A percentile compares a stretch with the other conserved stretches of the same genome.
Evolutionary conservation across 495 filamentous ascomycete species (phyloP).

Genomic region (Viridothelium virens): DNA sequence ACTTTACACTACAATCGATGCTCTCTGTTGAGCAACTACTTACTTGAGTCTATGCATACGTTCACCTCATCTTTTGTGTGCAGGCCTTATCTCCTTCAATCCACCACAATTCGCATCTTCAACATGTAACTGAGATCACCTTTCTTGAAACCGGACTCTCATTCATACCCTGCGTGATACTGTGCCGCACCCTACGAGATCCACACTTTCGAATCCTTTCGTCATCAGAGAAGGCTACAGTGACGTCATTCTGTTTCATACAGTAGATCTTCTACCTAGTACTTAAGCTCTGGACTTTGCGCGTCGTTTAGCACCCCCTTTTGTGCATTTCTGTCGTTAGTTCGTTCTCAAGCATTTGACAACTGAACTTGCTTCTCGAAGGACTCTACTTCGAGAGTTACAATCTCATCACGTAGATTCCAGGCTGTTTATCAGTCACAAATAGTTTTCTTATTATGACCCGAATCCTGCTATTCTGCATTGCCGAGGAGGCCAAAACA

Average conservation of each 20-base stretch:
- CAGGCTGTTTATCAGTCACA: neutral
- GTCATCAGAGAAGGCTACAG: neutral
- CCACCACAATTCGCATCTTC: too few species aligned
- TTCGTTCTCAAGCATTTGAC: neutral
- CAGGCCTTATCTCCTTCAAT: too few species aligned
- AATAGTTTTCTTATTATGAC: conserved; percentile 1
- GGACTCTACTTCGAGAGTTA: neutral
- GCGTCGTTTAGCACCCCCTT: neutral
- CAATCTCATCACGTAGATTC: neutral
- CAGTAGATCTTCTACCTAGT: neutral
- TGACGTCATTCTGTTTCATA: neutral
- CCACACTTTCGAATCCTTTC: conserved; percentile 1
- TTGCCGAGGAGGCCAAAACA: conserved; percentile 1
- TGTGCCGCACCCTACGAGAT: neutral
- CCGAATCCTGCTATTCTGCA: neutral
- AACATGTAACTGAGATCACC: too few species aligned
- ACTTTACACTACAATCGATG: too few species aligned
- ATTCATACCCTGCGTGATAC: too few species aligned
- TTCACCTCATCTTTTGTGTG: too few species aligned
- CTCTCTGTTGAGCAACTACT: too few species aligned
- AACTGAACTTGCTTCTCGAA: neutral
- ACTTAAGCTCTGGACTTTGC: conserved; percentile 3
- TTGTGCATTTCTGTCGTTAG: neutral
- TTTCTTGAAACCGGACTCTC: too few species aligned
- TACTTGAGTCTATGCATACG: too few species aligned